Conservation (phyloP, 2,329 filamentous ascomycete species). For the Talaromyces sp. region DNA sequence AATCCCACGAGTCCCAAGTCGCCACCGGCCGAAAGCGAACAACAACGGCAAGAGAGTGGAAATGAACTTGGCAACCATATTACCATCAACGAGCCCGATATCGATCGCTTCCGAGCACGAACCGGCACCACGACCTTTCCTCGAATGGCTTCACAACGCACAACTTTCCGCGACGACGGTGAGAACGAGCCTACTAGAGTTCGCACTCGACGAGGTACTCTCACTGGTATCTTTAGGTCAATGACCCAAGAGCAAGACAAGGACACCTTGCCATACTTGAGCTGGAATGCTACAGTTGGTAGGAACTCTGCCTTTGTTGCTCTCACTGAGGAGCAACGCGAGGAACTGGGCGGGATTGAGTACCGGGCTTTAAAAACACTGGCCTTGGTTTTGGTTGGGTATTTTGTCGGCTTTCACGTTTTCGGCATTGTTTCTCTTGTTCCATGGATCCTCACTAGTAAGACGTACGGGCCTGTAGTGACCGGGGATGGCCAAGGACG, state of each 20-base stretch:
- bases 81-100: slow-evolving; percentile 47
- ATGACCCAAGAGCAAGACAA: slow-evolving; percentile 36
- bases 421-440: slow-evolving; percentile 69
- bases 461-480: slow-evolving; percentile 64
- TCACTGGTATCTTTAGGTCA: slow-evolving; percentile 34
- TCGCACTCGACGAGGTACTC: slow-evolving; percentile 29
- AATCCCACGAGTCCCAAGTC: slow-evolving; percentile 26
- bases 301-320: slow-evolving; percentile 91
- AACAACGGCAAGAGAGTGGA: slow-evolving; percentile 24
- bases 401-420: slow-evolving; percentile 79
- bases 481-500: slow-evolving; percentile 58
- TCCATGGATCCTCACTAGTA: slow-evolving; percentile 71
- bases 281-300: slow-evolving; percentile 86
- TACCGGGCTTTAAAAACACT: slow-evolving; percentile 88
- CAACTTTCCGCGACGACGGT: slow-evolving; percentile 31
- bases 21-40: slow-evolving; percentile 24
- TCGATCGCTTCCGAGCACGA: slow-evolving; percentile 33
- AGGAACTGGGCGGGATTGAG: slow-evolving; percentile 94
- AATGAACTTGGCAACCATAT: slow-evolving; percentile 39
- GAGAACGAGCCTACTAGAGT: slow-evolving; percentile 27
- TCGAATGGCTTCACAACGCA: slow-evolving; percentile 37
- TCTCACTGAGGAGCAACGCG: slow-evolving; percentile 81
- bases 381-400: slow-evolving; percentile 69
- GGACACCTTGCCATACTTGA: slow-evolving; percentile 78
- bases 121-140: slow-evolving; percentile 36